phyloP scores from a whole-genome alignment of 1,284 basidiomycete genomes.

The Paramarasmius palmivorus region DNA sequence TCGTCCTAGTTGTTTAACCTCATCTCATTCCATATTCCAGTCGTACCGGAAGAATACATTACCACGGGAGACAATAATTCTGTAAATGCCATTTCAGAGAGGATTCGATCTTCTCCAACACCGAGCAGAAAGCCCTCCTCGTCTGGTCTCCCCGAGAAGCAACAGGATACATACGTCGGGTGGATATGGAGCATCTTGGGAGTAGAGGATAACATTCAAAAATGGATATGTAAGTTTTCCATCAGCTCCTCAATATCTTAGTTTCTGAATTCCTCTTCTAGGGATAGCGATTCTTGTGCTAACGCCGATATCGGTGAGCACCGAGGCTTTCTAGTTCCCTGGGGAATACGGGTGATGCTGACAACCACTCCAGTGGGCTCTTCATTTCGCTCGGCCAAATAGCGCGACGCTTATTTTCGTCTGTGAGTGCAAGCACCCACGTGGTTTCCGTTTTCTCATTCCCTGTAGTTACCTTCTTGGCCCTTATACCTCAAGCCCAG shows the following conservation, averaged over 20 bases:
- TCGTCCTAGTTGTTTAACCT: too few species aligned
- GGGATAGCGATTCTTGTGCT: background rate
- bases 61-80: too few species aligned
- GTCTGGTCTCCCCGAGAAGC: too few species aligned
- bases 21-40: too few species aligned
- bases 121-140: too few species aligned
- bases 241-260: background rate
- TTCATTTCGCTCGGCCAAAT: background rate
- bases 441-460: background rate
- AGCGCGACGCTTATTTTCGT: conserved; percentile 1
- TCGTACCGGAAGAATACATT: too few species aligned
- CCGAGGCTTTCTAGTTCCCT: background rate
- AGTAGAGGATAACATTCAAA: background rate
- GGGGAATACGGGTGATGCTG: background rate
- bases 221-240: background rate
- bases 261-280: background rate
- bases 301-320: conserved; percentile 3
- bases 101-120: too few species aligned
- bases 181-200: background rate
- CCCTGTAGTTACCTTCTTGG: conserved; percentile 4
- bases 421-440: background rate
- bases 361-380: conserved; percentile 1
- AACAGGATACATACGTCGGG: background rate
- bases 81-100: too few species aligned
- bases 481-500: conserved; percentile 2